Evolutionary conservation across 768 basidiomycete species (phyloP).

Genomic region (Russula vinacea): DNA sequence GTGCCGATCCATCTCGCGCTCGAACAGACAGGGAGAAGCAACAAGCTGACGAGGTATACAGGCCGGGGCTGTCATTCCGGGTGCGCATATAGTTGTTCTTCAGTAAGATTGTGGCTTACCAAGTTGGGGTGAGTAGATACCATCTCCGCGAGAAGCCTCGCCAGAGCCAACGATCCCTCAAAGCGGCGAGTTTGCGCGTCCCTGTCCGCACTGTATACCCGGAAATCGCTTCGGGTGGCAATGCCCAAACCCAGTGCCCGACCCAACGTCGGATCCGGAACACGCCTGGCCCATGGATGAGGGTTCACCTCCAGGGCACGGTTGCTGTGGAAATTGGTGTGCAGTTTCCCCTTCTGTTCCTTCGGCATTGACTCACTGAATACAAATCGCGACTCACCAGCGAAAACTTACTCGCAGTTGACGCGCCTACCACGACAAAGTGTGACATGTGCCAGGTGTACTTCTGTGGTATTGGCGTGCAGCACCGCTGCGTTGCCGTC

Average conservation of each 20-base stretch:
- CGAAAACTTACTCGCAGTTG: slow-evolving; percentile 69
- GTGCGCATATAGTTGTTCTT: slow-evolving; percentile 42
- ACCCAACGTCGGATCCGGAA: slow-evolving; percentile 65
- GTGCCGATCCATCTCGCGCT: slow-evolving; percentile 63
- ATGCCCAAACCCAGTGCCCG: slow-evolving; percentile 76
- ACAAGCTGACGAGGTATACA: slow-evolving; percentile 83
- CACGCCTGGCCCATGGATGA: slow-evolving; percentile 76
- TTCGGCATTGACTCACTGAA: slow-evolving; percentile 6
- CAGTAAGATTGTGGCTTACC: slow-evolving; percentile 3
- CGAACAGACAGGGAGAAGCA: slow-evolving; percentile 67
- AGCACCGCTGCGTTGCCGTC: slow-evolving; percentile 64
- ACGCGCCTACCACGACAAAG: slow-evolving; percentile 72
- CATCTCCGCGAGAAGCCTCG: slow-evolving; percentile 68
- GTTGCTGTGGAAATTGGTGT: slow-evolving; percentile 78
- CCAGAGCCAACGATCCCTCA: slow-evolving; percentile 71
- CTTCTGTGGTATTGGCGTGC: slow-evolving; percentile 80
- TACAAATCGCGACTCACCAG: slow-evolving; percentile 38
- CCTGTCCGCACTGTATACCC: slow-evolving; percentile 73
- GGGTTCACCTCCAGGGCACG: slow-evolving; percentile 76
- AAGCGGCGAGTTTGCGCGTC: slow-evolving; percentile 63
- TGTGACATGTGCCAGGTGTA: slow-evolving; percentile 81
- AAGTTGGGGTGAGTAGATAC: slow-evolving; percentile 48
- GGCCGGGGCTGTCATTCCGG: slow-evolving; percentile 55
- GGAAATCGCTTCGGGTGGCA: slow-evolving; percentile 75
- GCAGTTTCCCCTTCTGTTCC: slow-evolving; percentile 24